Conservation (phyloP, 768 basidiomycete species). For the Filobasidium floriforme region DNA sequence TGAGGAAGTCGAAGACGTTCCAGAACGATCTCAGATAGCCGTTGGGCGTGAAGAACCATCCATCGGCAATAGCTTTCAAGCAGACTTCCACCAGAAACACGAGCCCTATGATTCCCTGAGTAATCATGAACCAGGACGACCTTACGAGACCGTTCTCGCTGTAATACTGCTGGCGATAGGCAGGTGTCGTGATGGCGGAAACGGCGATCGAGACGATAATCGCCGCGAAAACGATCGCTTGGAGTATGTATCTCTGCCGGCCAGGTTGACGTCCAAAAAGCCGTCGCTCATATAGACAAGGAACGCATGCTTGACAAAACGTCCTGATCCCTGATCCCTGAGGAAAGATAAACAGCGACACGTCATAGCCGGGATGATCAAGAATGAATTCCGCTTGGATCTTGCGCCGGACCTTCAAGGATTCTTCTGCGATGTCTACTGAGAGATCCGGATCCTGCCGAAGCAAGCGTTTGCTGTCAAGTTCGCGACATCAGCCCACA, state of each 20-base stretch:
- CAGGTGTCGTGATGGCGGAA: slow-evolving; percentile 72
- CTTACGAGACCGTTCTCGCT: slow-evolving; percentile 55
- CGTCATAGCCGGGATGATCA: slow-evolving; percentile 81
- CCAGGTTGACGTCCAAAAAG: slow-evolving; percentile 66
- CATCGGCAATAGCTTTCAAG: slow-evolving; percentile 88
- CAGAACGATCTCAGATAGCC: slow-evolving; percentile 85
- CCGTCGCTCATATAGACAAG: slow-evolving; percentile 74
- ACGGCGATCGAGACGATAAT: slow-evolving; percentile 76
- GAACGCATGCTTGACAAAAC: slow-evolving; percentile 72
- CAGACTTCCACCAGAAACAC: slow-evolving; percentile 68
- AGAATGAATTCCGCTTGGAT: slow-evolving; percentile 79
- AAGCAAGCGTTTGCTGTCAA: background rate
- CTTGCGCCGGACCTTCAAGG: slow-evolving; percentile 61
- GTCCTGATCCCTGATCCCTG: slow-evolving; percentile 67
- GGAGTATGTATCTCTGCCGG: slow-evolving; percentile 57
- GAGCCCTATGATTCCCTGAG: slow-evolving; percentile 64
- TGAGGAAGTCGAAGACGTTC: slow-evolving; percentile 82
- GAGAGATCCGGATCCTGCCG: slow-evolving; percentile 8
- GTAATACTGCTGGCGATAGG: slow-evolving; percentile 71
- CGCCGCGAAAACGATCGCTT: slow-evolving; percentile 62
- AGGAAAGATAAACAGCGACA: slow-evolving; percentile 78
- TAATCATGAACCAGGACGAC: slow-evolving; percentile 77
- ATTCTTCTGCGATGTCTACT: slow-evolving; percentile 56
- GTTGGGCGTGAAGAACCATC: slow-evolving; percentile 62
- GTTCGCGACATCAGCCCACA: background rate